Base-by-base conservation (phyloP, 2,329 filamentous ascomycete species). In the Xylariaceae sp. region DNA sequence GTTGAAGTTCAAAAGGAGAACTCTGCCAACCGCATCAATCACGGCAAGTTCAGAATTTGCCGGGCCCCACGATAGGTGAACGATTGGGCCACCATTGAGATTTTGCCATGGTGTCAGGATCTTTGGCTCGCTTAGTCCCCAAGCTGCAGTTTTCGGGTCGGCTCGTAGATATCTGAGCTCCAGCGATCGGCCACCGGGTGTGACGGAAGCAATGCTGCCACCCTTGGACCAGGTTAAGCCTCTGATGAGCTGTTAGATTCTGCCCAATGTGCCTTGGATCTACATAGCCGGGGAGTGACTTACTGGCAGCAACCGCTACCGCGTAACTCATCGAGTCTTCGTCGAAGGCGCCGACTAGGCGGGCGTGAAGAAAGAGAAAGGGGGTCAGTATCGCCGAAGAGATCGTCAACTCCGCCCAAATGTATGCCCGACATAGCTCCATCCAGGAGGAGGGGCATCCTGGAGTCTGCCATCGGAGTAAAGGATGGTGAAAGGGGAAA, bases 151-250 rank as follows among this genome's bases (percentile, higher is more conserved):
- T 10, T 85, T 80, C 0, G 86, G 81, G 65, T 86, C 80, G 68
- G 88, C 87, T 39, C 84, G 82, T 54, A 96, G 79, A 70, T 90
- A 87, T 60, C 87, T 85, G 51, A 96, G 79, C 69, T 89, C 85
- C 55, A 97, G 77, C 11, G 80, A 81, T 52, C 82, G 81, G 34
- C 89, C 88, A 73, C 92, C 88, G 13, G 83, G 76, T 17, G 87
- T 83, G 65, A 97, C 88, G 56, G 87, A 88, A 34, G 92, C 92
- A 65, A 97, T 90, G 61, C 88, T 91, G 49, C 93, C 93, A 61
- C 86, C 83, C 68, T 87, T 92, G 9, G 93, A 96, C 92, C 93
- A 97, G 35, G 89, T 86, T 56, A 97, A 82, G 64, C 85, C 85
- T 71, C 92, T 64, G 15, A 39, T 95, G 66, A 50, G 52, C 9